Base-by-base conservation (phyloP, 2,329 filamentous ascomycete species). In the Apiospora malaysiana region DNA sequence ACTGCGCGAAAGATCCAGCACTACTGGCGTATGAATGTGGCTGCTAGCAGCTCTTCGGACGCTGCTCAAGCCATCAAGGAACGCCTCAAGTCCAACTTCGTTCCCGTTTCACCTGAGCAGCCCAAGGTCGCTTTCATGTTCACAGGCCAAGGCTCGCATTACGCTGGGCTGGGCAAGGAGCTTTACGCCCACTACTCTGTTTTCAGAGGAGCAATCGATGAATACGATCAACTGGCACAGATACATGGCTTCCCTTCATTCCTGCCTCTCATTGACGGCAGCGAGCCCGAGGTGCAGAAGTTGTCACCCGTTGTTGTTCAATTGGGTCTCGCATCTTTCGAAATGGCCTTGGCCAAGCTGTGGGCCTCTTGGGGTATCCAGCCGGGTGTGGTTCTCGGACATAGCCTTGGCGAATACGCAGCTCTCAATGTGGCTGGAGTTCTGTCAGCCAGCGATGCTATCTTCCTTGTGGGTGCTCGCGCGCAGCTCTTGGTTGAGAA, bases 361-460 rank as follows among this genome's bases (percentile, higher is more conserved):
- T 90, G 88, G 88, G 77, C 74, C n/a, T 86, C 85, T 1, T 88
- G 87, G 85, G 88, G 87, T 47, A 81, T 90, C 70, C 81, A 79
- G 59, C 88, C 88, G 2, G 84, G 86, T 21, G 87, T 83, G 7
- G 88, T 90, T 1, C 78, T 90, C 18, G 88, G 88, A 23, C 88
- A 90, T 79, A 93, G 90, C 75, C 82, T 94, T 40, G 92, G 92
- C 69, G 92, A 94, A 79, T 94, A 93, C 76, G 91, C 92, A 47
- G 92, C 92, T 51, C 87, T 94, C 14, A 87, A 92, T 76, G 86
- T 90, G 51, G 90, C 92, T 69, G 92, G 91, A 68, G 91, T 94
- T 21, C 83, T 94, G 42, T 92, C 91, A 23, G 90, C 88, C 25
- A 89, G 88, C 75, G 92, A 94, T 78, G 89, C 92, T 77, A 88